Conservation (phyloP, 768 basidiomycete species). For the Phaeotremella skinneri region DNA sequence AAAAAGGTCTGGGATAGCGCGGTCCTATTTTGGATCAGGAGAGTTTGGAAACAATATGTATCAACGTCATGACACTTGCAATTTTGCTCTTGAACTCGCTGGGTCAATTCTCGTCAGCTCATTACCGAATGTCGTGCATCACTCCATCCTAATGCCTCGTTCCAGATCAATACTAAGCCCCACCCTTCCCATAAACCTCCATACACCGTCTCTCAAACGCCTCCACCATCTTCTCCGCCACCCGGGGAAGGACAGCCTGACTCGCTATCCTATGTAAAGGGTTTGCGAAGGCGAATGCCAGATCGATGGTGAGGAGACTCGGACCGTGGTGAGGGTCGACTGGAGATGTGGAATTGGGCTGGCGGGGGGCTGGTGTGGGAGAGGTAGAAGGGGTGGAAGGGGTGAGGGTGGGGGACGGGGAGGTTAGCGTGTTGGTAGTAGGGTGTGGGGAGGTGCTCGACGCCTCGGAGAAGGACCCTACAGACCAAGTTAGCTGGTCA, state of each 20-base stretch:
- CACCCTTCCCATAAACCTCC: slow-evolving; percentile 63
- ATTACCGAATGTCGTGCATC: too few relatives aligned
- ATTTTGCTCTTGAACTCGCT: too few relatives aligned
- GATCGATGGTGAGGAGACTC: slow-evolving; percentile 80
- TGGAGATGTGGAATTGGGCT: slow-evolving; percentile 17
- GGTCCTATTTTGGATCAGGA: too few relatives aligned
- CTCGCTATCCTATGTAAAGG: slow-evolving; percentile 82
- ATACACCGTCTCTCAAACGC: slow-evolving; percentile 86
- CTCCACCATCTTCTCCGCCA: slow-evolving; percentile 82
- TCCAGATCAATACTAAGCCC: slow-evolving; percentile 1
- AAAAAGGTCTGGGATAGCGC: background rate
- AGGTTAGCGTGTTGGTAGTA: slow-evolving; percentile 27
- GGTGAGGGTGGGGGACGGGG: slow-evolving; percentile 14
- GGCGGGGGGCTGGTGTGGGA: slow-evolving; percentile 1
- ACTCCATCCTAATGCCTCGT: too few relatives aligned
- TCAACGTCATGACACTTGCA: too few relatives aligned
- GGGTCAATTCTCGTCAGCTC: too few relatives aligned
- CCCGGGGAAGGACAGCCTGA: slow-evolving; percentile 77
- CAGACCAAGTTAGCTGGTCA: background rate
- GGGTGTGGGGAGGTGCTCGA: slow-evolving; percentile 55
- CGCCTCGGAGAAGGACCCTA: slow-evolving; percentile 70
- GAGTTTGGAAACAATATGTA: too few relatives aligned
- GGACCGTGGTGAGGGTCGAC: slow-evolving; percentile 50
- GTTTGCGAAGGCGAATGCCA: slow-evolving; percentile 81
- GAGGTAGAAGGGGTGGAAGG: slow-evolving; percentile 3